Percentiles rank a stretch among this genome's conserved stretches.
These are phyloP conservation scores for Nadsonia fulvescens DNA, from an alignment of 805 yeast species.

Conservation along the genomic window DNA sequence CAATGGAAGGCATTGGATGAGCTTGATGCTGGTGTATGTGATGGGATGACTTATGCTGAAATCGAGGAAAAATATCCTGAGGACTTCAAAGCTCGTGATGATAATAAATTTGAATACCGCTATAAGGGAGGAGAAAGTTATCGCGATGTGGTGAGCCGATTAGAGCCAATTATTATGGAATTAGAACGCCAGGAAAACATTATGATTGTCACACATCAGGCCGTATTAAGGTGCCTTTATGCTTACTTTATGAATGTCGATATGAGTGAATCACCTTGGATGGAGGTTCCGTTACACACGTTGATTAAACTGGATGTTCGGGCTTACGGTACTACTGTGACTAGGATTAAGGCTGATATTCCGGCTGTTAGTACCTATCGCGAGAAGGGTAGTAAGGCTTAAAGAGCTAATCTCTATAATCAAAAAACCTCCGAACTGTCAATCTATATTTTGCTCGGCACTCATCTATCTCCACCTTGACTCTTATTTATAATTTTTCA, in stretches of 20 bases:
- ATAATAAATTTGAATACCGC: conserved; percentile 85
- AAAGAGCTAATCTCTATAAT: no score
- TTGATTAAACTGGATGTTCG: conserved; percentile 88
- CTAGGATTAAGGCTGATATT: conserved; percentile 82
- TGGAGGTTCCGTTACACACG: conserved; percentile 95
- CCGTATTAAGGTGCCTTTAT: conserved; percentile 86
- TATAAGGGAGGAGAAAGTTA: conserved; percentile 96
- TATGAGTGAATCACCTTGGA: conserved; percentile 96
- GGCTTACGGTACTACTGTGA: conserved; percentile 77
- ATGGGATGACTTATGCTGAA: conserved; percentile 91
- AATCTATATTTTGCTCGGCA: no score
- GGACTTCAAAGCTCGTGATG: conserved; percentile 90
- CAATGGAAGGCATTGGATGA: conserved; percentile 97
- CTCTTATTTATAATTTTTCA: no score
- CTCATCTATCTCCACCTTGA: no score
- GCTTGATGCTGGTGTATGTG: conserved; percentile 94
- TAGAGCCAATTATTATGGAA: conserved; percentile 97
- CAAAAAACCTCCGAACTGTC: no score
- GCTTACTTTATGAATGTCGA: conserved; percentile 98
- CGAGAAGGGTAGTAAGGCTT: conserved; percentile 88
- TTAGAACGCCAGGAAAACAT: conserved; percentile 93
- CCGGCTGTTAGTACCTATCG: conserved; percentile 97
- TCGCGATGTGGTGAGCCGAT: conserved; percentile 81
- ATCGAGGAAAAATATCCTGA: conserved; percentile 75
- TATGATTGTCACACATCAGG: conserved; percentile 91